Evolutionary conservation across 805 yeast species (phyloP), one percentile per base, ranked within the genome.

Genomic region (Candida sphagnicola): DNA sequence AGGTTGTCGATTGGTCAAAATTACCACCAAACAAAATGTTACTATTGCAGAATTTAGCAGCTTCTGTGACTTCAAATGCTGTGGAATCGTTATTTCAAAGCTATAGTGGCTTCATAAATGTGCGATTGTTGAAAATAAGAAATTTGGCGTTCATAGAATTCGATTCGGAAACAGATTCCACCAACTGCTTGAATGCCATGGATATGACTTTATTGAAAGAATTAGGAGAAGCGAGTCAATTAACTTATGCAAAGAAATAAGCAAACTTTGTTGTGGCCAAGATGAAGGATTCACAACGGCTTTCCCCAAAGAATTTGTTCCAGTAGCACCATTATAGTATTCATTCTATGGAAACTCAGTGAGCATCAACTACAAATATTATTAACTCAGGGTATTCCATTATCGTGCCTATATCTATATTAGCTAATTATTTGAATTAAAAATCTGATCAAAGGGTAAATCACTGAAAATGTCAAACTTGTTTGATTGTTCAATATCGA

Each of bases 81-180:
- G 58, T 89, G 5, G 56, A 54, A 3, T 60, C 49, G 0, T 45
- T 68, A 0, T 89, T 87, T 53, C 67, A 62, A 3, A 51, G 56
- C 3, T 74, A 53, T 44, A 61, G 67, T 1, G 96, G 95, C 0
- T 82, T 83, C 45, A 60, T 75, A 10, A 85, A 82, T 46, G 65
- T 82, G 2, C 75, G 95, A 38, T 61, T 79, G 26, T 88, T 91
- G 18, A 69, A 74, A 2, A 75, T 80, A 4, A 72, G 87, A 31
- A 75, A 75, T 28, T 74, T 91, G 33, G 95, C 93, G 8, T 84
- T 91, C 58, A 73, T 91, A 3, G 97, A 91, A 50, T 91, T 82
- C 55, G 78, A 74, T 17, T 62, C 66, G 4, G 82, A 78, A 16
- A 51, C 58, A 2, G 59, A 66, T 28, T 82, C 95, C 0, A 66